phyloP scores from a whole-genome alignment of 257 asterid genomes.

The Nicotiana sylvestris region DNA sequence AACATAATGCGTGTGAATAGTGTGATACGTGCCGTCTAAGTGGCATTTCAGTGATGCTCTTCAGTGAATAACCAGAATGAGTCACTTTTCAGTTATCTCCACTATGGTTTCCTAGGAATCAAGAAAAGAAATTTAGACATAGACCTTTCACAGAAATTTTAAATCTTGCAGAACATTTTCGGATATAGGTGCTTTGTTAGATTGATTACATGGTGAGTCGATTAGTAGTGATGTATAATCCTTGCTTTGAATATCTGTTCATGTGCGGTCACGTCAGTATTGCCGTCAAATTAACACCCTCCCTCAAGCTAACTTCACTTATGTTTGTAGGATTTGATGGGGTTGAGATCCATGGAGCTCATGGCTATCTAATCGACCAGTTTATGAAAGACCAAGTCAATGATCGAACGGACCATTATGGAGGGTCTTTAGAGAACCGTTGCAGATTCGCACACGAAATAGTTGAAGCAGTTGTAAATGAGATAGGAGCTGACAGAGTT shows the following conservation, averaged over 20 bases:
- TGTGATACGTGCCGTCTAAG: background rate
- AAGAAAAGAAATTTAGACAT: background rate
- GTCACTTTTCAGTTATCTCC: background rate
- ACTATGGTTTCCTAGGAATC: background rate
- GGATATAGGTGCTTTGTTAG: background rate
- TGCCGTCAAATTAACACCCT: background rate
- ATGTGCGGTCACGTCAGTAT: background rate
- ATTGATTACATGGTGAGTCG: background rate
- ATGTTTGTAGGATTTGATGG: constrained; percentile 64
- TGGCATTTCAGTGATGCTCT: background rate
- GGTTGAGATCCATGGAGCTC: constrained; percentile 72
- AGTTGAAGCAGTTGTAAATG: constrained; percentile 41
- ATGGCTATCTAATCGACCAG: constrained; percentile 66
- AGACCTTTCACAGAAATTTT: background rate
- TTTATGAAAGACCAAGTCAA: constrained; percentile 64
- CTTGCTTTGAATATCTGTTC: background rate
- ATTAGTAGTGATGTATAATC: background rate
- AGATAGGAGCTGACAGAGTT: constrained; percentile 46
- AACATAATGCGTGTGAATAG: no score
- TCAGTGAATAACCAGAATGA: background rate
- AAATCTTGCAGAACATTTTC: background rate
- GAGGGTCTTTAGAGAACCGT: constrained; percentile 66
- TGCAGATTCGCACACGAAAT: constrained; percentile 61
- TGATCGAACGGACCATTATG: constrained; percentile 64
- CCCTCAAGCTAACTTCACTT: background rate